Conservation (phyloP, 1,139 yeast species). For the Protomyces inouyei region DNA sequence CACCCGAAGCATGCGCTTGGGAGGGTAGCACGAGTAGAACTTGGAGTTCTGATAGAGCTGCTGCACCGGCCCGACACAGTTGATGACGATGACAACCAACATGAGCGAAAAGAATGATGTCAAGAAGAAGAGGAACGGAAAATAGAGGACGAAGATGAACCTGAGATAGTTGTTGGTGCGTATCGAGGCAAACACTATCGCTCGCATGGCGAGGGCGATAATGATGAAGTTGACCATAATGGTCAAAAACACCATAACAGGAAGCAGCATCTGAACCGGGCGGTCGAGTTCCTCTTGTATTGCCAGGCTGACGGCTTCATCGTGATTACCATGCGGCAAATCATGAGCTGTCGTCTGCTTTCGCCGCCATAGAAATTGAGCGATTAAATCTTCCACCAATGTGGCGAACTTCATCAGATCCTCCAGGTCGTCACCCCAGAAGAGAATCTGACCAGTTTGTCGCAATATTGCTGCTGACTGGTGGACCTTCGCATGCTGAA, state of each 20-base stretch:
- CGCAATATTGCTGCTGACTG: conserved; percentile 31
- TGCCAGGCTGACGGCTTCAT: not conserved
- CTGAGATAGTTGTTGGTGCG: conserved; percentile 3
- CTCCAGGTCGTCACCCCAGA: conserved; percentile 30
- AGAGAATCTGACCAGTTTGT: conserved; percentile 25
- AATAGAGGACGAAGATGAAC: conserved; percentile 9
- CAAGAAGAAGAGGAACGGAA: conserved; percentile 23
- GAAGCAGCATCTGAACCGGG: conserved; percentile 12
- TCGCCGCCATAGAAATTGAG: not conserved
- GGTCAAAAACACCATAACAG: conserved; percentile 12
- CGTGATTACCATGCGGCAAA: not conserved
- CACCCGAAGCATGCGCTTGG: conserved; percentile 16
- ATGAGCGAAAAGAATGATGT: conserved; percentile 26
- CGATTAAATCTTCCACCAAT: conserved; percentile 9
- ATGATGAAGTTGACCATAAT: conserved; percentile 7
- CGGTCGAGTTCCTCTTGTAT: not conserved
- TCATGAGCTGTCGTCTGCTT: not conserved
- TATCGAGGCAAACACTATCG: conserved; percentile 3
- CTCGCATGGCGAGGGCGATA: conserved; percentile 12
- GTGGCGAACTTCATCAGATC: conserved; percentile 26
- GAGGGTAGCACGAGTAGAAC: conserved; percentile 25
- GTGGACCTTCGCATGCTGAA: conserved; percentile 27
- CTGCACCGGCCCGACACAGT: conserved; percentile 26
- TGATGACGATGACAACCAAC: conserved; percentile 22
- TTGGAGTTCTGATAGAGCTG: conserved; percentile 26